phyloP scores from a whole-genome alignment of 805 yeast species.

The Candida palmyrensis region DNA sequence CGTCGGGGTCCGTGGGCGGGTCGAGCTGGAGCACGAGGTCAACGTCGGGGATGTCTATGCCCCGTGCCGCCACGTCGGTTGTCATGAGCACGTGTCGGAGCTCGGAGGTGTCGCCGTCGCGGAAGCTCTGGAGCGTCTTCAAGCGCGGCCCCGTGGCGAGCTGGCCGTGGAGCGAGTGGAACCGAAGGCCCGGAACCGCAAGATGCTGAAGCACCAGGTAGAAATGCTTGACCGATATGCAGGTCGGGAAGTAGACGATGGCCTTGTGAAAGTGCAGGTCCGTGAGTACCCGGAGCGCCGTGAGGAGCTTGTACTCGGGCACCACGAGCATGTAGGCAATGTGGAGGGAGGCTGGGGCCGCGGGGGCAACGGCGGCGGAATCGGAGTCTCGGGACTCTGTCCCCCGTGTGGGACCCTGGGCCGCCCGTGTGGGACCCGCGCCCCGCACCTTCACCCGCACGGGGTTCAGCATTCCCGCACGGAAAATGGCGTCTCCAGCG shows the following conservation, averaged over 20 bases:
- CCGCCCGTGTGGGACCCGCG: slow-evolving; percentile 12
- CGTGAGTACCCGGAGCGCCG: slow-evolving; percentile 48
- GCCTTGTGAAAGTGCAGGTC: slow-evolving; percentile 65
- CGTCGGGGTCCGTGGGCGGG: slow-evolving; percentile 90
- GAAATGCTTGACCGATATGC: slow-evolving; percentile 76
- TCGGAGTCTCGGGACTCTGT: too few species aligned
- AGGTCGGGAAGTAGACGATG: slow-evolving; percentile 90
- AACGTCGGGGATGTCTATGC: slow-evolving; percentile 91
- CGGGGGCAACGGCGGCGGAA: too few species aligned
- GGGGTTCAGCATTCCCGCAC: slow-evolving; percentile 91
- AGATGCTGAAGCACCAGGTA: slow-evolving; percentile 46
- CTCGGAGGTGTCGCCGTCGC: slow-evolving; percentile 39
- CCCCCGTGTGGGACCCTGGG: slow-evolving; percentile 3
- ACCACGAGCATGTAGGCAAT: slow-evolving; percentile 56
- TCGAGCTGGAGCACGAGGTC: slow-evolving; percentile 92
- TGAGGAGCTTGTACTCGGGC: slow-evolving; percentile 58
- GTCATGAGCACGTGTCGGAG: slow-evolving; percentile 56
- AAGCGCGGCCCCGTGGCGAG: slow-evolving; percentile 74
- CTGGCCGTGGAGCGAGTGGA: slow-evolving; percentile 88
- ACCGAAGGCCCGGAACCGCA: slow-evolving; percentile 21
- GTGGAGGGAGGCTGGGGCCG: slow-evolving; percentile 66
- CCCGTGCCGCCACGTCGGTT: slow-evolving; percentile 98
- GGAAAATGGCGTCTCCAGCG: slow-evolving; percentile 73
- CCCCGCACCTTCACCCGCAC: slow-evolving; percentile 78
- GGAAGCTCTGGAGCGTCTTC: slow-evolving; percentile 62